Evolutionary conservation across 345 rosid species (phyloP).

Genomic region (Gossypium thurberi): DNA sequence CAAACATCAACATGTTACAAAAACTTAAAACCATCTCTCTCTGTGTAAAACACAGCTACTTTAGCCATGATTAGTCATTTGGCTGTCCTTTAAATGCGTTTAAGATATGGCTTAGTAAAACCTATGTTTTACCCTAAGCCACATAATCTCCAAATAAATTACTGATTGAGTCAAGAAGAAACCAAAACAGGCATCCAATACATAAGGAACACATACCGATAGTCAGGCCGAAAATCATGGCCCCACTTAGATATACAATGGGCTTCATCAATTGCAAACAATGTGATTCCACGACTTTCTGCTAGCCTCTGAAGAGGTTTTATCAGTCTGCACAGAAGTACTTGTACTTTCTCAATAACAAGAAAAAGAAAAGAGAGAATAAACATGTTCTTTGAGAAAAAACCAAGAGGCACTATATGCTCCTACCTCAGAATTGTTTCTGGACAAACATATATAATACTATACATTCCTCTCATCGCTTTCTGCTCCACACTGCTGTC

Average conservation of each 20-base stretch:
- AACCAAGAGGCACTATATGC: neutral
- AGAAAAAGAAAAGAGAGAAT: neutral
- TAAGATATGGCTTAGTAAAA: neutral
- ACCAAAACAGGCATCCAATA: neutral
- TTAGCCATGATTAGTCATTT: neutral
- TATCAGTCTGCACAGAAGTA: slow-evolving; percentile 48
- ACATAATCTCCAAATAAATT: neutral
- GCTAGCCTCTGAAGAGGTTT: slow-evolving; percentile 72
- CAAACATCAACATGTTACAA: neutral
- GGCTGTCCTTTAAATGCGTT: neutral
- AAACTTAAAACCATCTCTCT: neutral
- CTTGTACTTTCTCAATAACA: slow-evolving; percentile 5
- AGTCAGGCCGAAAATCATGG: slow-evolving; percentile 85
- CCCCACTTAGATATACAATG: slow-evolving; percentile 98
- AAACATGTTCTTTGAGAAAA: slow-evolving; percentile 4
- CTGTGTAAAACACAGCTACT: neutral
- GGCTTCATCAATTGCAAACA: slow-evolving; percentile 88
- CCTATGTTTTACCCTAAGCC: neutral
- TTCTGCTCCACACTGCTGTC: slow-evolving; percentile 73
- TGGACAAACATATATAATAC: slow-evolving; percentile 79
- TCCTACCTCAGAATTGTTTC: slow-evolving; percentile 65
- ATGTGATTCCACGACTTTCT: slow-evolving; percentile 60
- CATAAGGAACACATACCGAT: slow-evolving; percentile 36
- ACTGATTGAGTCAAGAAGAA: neutral
- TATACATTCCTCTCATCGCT: slow-evolving; percentile 80